These are phyloP conservation scores for Potentilla sterilis DNA, from an alignment of 306 rosid genomes.

Conservation along the genomic window DNA sequence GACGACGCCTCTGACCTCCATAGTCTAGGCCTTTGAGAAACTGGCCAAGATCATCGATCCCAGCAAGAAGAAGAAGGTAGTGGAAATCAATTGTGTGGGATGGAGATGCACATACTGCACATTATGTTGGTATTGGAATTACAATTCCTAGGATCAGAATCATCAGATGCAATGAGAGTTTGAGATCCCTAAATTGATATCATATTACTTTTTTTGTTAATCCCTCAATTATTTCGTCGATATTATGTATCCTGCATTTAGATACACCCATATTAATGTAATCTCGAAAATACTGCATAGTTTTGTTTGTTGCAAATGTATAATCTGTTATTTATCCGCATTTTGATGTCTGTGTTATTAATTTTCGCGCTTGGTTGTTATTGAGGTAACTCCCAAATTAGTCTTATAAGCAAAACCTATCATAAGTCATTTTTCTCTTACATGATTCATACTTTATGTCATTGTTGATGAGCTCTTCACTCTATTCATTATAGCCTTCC, in stretches of 20 bases:
- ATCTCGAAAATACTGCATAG: too few relatives aligned
- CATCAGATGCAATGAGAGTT: neutral
- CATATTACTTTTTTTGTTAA: neutral
- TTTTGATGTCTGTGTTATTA: neutral
- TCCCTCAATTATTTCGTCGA: neutral
- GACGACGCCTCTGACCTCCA: slow-evolving; percentile 54
- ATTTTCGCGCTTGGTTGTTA: neutral
- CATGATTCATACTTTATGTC: too few relatives aligned
- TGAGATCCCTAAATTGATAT: neutral
- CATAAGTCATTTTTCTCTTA: neutral
- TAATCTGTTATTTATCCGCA: neutral
- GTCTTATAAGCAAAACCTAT: neutral
- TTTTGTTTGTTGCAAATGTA: neutral
- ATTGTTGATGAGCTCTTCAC: too few relatives aligned
- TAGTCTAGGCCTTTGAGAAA: slow-evolving; percentile 73
- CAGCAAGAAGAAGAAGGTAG: neutral
- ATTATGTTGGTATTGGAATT: neutral
- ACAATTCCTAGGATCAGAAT: neutral
- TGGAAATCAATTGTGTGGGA: neutral
- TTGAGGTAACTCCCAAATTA: neutral
- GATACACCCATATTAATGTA: too few relatives aligned
- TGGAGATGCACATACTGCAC: neutral
- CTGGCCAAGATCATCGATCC: slow-evolving; percentile 29
- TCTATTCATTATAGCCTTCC: too few relatives aligned
- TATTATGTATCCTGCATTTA: neutral